These are phyloP conservation scores for Pezizomycotina sp. DNA, from an alignment of 2,329 filamentous ascomycete genomes.

Conservation along the genomic window DNA sequence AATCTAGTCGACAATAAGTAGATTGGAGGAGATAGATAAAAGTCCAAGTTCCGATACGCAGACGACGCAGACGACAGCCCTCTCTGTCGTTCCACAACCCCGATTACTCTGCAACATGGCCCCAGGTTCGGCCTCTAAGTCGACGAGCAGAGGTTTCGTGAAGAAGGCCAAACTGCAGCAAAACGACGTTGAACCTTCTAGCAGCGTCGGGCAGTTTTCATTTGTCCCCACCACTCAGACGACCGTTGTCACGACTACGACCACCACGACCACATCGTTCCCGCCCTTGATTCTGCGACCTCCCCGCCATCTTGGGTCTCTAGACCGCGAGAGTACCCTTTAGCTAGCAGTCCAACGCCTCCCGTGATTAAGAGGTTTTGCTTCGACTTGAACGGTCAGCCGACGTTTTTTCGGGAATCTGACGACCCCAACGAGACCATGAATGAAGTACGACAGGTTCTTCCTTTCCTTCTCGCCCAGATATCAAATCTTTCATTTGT, in stretches of 20 bases:
- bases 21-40: too few species aligned
- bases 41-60: too few species aligned
- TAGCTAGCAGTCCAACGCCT: constrained; percentile 70
- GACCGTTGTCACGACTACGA: constrained; percentile 26
- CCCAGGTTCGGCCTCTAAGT: too few species aligned
- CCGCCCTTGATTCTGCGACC: constrained; percentile 25
- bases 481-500: background rate
- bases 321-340: constrained; percentile 76
- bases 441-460: constrained; percentile 30
- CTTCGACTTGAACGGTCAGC: constrained; percentile 49
- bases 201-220: constrained; percentile 26
- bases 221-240: constrained; percentile 26
- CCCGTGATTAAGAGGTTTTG: constrained; percentile 59
- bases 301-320: constrained; percentile 27
- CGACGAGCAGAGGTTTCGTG: background rate
- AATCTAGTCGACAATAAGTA: too few species aligned
- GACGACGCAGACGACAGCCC: too few species aligned
- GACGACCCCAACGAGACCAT: constrained; percentile 40
- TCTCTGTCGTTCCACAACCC: too few species aligned
- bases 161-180: constrained; percentile 6
- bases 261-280: constrained; percentile 25
- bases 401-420: constrained; percentile 46
- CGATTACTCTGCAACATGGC: too few species aligned
- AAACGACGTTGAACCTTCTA: constrained; percentile 17
- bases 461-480: background rate